Evolutionary conservation across 2,329 filamentous ascomycete species (phyloP), one percentile per base, ranked within the genome.

Genomic region (Cladophialophora bantiana): DNA sequence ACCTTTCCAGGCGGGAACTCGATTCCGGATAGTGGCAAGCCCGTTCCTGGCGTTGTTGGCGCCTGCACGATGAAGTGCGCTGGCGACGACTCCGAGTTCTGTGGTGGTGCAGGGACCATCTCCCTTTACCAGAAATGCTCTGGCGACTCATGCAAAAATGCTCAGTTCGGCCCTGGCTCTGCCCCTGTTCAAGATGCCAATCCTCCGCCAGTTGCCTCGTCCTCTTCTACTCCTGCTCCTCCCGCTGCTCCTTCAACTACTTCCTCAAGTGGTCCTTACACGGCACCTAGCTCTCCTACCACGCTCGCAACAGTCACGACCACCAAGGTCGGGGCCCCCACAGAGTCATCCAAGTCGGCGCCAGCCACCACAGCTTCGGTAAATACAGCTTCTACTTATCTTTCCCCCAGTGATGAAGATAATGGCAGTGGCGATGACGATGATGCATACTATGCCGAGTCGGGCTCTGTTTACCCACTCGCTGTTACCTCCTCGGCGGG

Each of bases 91-190:
- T 69, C 62, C 32, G 61, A 74, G 61, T 72, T 71, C 65, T 76
- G 74, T 48, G 74, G 74, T 53, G 74, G 72, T 52, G 36, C 66
- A 36, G 67, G 62, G 6, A 58, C 58, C 31, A 63, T 75, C 52
- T 72, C 71, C 20, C 65, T 75, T n/a, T 75, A 75, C 54, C 69
- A 72, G 48, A 75, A 72, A 54, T 75, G 74, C 59, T 67, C 68
- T 2, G 70, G 72, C 31, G 57, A 63, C 52, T 58, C 68, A 10
- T 70, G 68, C 60, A 61, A 63, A 34, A 73, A 72, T 64, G 65
- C 65, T 52, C 60, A 65, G 38, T 48, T 64, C 52, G 63, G 67
- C 32, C 40, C 42, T 38, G 53, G 59, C 20, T 45, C 40, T 50
- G 52, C 36, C 42, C 38, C 65, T 12, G 54, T 45, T 15, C 34